These are phyloP conservation scores for Cyberlindnera lachancei DNA, from an alignment of 805 yeast species.

Conservation along the genomic window DNA sequence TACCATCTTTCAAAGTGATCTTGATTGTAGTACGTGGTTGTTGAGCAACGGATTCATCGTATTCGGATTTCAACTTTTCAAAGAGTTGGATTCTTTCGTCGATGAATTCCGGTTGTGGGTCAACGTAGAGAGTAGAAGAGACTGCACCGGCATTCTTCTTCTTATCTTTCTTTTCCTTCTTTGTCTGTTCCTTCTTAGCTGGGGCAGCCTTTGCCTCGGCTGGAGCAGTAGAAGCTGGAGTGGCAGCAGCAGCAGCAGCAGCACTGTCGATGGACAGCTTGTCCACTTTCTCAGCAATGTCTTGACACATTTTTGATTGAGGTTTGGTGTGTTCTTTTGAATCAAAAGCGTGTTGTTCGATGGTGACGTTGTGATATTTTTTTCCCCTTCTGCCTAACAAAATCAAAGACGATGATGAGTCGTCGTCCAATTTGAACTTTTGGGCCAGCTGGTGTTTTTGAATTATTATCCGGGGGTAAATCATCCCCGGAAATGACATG, in stretches of 20 bases:
- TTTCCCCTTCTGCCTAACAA: no score
- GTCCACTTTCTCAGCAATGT: slow-evolving; percentile 42
- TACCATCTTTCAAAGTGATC: slow-evolving; percentile 83
- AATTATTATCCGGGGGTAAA: no score
- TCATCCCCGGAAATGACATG: no score
- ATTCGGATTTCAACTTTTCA: slow-evolving; percentile 69
- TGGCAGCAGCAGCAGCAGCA: background rate
- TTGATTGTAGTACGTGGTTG: slow-evolving; percentile 58
- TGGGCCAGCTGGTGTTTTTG: no score
- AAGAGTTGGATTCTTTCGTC: slow-evolving; percentile 73
- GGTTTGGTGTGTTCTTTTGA: no score
- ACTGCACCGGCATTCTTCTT: slow-evolving; percentile 28
- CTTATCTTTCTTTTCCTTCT: slow-evolving; percentile 34
- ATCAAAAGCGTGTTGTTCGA: no score
- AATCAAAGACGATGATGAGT: no score
- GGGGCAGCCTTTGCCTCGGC: slow-evolving; percentile 17
- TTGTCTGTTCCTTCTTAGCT: slow-evolving; percentile 27
- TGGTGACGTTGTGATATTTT: no score
- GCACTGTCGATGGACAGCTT: slow-evolving; percentile 30
- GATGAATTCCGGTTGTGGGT: slow-evolving; percentile 81
- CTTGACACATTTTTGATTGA: slow-evolving; percentile 28
- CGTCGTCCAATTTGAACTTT: no score
- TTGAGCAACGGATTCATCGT: slow-evolving; percentile 63
- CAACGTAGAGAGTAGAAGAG: slow-evolving; percentile 38
- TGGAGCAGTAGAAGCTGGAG: slow-evolving; percentile 21